These are phyloP conservation scores for Arachis monticola DNA, from an alignment of 331 rosid genomes.

Conservation along the genomic window DNA sequence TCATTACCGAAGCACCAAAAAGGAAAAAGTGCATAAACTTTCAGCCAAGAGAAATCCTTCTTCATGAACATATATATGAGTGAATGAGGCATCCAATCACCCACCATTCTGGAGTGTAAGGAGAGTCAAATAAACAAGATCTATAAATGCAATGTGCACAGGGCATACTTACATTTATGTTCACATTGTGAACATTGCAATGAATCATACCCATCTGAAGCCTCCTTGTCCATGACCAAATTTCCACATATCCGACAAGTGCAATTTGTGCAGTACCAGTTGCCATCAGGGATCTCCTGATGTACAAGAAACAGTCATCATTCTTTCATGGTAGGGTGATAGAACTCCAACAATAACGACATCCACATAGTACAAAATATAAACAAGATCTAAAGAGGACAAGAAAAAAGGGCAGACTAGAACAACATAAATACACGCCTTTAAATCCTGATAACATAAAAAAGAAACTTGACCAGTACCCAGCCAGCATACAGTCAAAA, in stretches of 20 bases:
- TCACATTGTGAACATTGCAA: conserved; percentile 91
- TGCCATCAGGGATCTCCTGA: conserved; percentile 98
- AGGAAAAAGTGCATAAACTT: conserved; percentile 14
- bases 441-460: conserved; percentile 25
- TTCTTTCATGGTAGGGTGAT: conserved; percentile 34
- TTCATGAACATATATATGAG: conserved; percentile 15
- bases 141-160: conserved; percentile 24
- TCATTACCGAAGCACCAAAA: conserved; percentile 25
- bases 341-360: conserved; percentile 27
- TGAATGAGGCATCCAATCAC: conserved; percentile 15
- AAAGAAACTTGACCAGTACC: too few species aligned
- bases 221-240: conserved; percentile 68
- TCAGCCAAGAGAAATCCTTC: conserved; percentile 6
- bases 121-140: conserved; percentile 13
- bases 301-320: conserved; percentile 40
- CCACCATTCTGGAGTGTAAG: conserved; percentile 2
- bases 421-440: background rate
- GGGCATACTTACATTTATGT: conserved; percentile 71
- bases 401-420: too few species aligned
- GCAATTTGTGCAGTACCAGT: conserved; percentile 93
- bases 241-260: conserved; percentile 87
- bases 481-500: conserved; percentile 3
- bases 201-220: conserved; percentile 59
- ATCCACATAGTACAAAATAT: conserved; percentile 35
- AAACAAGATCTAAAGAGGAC: conserved; percentile 33